phyloP scores from a whole-genome alignment of 768 basidiomycete species.

The Dentipellis fragilis region DNA sequence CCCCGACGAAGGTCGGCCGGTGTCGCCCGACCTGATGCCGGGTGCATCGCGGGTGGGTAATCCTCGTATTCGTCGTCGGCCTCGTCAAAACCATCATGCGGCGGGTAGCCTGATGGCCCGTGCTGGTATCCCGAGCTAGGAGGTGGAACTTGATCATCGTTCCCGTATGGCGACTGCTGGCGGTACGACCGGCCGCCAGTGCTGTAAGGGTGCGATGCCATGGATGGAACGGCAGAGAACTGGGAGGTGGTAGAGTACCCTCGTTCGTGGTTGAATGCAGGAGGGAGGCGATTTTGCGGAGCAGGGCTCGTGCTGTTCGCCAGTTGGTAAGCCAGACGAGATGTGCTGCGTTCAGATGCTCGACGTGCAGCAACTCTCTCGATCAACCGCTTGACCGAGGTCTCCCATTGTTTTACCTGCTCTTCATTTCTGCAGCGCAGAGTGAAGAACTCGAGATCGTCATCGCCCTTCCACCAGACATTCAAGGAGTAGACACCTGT shows the following conservation, averaged over 20 bases:
- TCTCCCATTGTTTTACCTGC: constrained; percentile 88
- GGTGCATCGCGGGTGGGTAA: constrained; percentile 35
- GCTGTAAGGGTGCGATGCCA: constrained; percentile 20
- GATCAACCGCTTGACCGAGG: constrained; percentile 81
- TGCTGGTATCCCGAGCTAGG: constrained; percentile 19
- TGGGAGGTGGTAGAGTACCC: not conserved
- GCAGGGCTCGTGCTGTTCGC: constrained; percentile 36
- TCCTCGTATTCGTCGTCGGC: constrained; percentile 73
- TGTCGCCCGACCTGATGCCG: constrained; percentile 63
- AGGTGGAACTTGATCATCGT: constrained; percentile 9
- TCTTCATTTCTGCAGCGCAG: constrained; percentile 90
- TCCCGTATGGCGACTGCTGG: constrained; percentile 7
- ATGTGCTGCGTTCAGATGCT: constrained; percentile 52
- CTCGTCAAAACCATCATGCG: constrained; percentile 57
- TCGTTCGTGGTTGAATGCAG: not conserved
- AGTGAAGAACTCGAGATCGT: constrained; percentile 88
- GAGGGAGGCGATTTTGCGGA: constrained; percentile 5
- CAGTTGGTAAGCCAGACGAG: constrained; percentile 35
- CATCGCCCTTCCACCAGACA: constrained; percentile 92
- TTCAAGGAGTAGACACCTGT: constrained; percentile 67
- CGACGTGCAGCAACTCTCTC: constrained; percentile 63
- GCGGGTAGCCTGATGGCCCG: constrained; percentile 48
- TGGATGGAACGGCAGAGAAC: constrained; percentile 10
- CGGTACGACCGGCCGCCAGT: constrained; percentile 13
- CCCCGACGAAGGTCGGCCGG: constrained; percentile 51